phyloP scores from a whole-genome alignment of 2,329 filamentous ascomycete genomes.

The Aureobasidium melanogenum region DNA sequence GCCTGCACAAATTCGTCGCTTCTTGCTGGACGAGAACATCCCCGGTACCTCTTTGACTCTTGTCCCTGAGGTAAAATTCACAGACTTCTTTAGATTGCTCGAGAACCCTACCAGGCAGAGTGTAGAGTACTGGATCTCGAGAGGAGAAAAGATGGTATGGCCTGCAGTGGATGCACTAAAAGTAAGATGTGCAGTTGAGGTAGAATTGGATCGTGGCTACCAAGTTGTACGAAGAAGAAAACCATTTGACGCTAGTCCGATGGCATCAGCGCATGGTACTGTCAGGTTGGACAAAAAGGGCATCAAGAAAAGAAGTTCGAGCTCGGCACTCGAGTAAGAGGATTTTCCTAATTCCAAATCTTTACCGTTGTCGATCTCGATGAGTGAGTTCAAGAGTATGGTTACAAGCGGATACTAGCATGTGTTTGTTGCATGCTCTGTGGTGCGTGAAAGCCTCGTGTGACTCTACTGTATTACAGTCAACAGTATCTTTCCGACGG shows the following conservation, averaged over 20 bases:
- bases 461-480: not conserved
- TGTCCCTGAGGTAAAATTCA: constrained; percentile 65
- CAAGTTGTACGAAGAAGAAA: constrained; percentile 59
- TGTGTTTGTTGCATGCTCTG: not conserved
- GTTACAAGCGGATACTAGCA: not conserved
- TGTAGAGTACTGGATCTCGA: constrained; percentile 74
- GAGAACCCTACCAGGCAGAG: constrained; percentile 70
- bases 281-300: constrained; percentile 5
- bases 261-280: not conserved
- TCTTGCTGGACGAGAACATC: constrained; percentile 66
- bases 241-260: constrained; percentile 31
- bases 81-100: constrained; percentile 70
- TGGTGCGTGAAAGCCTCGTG: not conserved
- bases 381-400: not conserved
- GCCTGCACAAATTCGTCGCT: constrained; percentile 59
- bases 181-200: constrained; percentile 75
- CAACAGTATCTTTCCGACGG: not conserved
- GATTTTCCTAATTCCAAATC: not conserved
- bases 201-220: constrained; percentile 79
- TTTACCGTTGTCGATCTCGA: not conserved
- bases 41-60: constrained; percentile 58
- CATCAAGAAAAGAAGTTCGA: not conserved
- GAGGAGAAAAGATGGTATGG: constrained; percentile 85
- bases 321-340: not conserved
- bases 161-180: constrained; percentile 75